phyloP scores from a whole-genome alignment of 306 rosid species.

The Alnus glutinosa region DNA sequence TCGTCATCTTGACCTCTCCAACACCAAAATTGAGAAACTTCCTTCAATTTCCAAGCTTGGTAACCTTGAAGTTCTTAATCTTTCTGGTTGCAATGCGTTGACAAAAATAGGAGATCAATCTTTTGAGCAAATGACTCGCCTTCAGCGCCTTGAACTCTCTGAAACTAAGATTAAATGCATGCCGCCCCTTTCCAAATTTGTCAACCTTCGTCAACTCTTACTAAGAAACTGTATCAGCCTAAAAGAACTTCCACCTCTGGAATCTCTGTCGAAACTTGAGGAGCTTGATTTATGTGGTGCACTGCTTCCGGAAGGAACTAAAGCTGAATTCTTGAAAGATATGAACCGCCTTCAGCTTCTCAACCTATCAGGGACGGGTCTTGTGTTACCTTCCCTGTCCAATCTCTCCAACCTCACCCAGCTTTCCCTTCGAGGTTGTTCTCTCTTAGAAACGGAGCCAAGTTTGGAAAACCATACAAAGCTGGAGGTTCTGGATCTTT shows the following conservation, averaged over 20 bases:
- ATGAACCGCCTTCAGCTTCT: constrained; percentile 27
- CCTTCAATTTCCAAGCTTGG: constrained; percentile 21
- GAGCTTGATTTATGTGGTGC: constrained; percentile 31
- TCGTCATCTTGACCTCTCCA: constrained; percentile 32
- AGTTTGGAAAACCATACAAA: background rate
- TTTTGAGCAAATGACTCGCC: constrained; percentile 26
- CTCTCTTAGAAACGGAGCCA: background rate
- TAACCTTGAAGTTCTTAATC: constrained; percentile 32
- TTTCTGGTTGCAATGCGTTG: constrained; percentile 34
- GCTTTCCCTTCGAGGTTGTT: constrained; percentile 24
- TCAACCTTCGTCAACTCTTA: constrained; percentile 23
- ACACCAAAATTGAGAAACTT: background rate
- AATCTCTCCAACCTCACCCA: constrained; percentile 27
- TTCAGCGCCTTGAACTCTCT: constrained; percentile 35
- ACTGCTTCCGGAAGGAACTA: background rate
- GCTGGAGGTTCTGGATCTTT: constrained; percentile 41
- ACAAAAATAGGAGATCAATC: constrained; percentile 15
- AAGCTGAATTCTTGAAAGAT: constrained; percentile 15
- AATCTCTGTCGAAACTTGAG: constrained; percentile 22
- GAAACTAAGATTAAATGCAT: constrained; percentile 22
- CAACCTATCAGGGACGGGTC: constrained; percentile 27
- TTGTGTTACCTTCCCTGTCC: constrained; percentile 9
- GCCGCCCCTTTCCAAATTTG: constrained; percentile 17
- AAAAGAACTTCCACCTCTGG: constrained; percentile 12
- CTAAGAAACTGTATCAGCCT: constrained; percentile 25